phyloP scores from a whole-genome alignment of 192 early-diverging fungal species.

The Phycomyces blakesleeanus region DNA sequence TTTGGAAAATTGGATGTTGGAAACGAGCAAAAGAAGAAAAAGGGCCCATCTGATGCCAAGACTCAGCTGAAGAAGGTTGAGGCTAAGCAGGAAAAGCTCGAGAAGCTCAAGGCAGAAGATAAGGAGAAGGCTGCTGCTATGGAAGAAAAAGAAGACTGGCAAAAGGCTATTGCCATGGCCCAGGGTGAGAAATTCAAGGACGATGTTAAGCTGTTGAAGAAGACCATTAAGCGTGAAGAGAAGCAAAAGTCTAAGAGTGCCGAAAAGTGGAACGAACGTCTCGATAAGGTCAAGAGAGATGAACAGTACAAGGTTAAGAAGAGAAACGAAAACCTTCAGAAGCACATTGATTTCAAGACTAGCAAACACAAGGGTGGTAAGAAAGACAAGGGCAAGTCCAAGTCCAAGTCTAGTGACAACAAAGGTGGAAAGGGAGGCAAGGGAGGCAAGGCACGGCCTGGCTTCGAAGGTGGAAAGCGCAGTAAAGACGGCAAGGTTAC shows the following conservation, averaged over 20 bases:
- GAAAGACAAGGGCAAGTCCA: background rate
- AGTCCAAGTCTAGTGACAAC: too few species aligned
- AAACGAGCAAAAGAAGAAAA: conserved; percentile 61
- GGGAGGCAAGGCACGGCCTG: conserved; percentile 32
- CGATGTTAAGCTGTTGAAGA: conserved; percentile 84
- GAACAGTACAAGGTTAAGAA: conserved; percentile 71
- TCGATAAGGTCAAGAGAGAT: conserved; percentile 56
- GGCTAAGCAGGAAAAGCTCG: conserved; percentile 72
- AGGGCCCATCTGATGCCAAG: conserved; percentile 57
- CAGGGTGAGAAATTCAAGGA: conserved; percentile 92
- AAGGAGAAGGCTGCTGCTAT: conserved; percentile 63
- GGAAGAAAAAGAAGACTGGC: conserved; percentile 79
- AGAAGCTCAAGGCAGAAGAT: conserved; percentile 60
- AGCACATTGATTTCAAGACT: conserved; percentile 74
- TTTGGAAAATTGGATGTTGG: conserved; percentile 71
- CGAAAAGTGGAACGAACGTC: conserved; percentile 79
- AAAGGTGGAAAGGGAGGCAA: conserved; percentile 58
- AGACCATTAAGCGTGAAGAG: conserved; percentile 83
- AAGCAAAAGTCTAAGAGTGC: conserved; percentile 81
- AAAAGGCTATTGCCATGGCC: conserved; percentile 73
- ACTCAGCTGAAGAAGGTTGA: conserved; percentile 66
- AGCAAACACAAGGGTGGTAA: conserved; percentile 53
- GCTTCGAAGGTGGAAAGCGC: conserved; percentile 36
- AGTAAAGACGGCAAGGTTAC: conserved; percentile 18
- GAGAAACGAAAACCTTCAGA: conserved; percentile 83